Conservation (phyloP, 495 filamentous ascomycete genomes). For the Podospora appendiculata region DNA sequence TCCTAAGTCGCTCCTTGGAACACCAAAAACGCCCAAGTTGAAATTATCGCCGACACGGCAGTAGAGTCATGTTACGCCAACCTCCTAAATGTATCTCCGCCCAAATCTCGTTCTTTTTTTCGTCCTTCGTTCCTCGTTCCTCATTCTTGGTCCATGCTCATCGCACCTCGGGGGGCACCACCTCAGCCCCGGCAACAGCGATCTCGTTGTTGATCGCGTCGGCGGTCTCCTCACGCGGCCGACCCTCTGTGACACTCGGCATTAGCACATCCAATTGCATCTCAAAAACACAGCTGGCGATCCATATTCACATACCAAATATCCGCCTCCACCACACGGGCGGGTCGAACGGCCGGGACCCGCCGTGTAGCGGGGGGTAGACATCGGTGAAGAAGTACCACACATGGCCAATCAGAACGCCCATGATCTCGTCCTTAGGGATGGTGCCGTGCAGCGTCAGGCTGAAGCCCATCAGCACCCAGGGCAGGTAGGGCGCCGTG, state of each 20-base stretch:
- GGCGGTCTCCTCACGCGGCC: conserved; percentile 36
- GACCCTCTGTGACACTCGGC: conserved; percentile 22
- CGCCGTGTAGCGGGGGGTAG: conserved; percentile 82
- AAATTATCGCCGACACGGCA: too few species aligned
- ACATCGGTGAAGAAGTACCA: conserved; percentile 99
- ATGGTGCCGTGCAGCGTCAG: conserved; percentile 75
- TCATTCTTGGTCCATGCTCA: conserved; percentile 3
- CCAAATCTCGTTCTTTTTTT: too few species aligned
- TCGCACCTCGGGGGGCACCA: conserved; percentile 22
- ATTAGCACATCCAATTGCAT: conserved; percentile 1
- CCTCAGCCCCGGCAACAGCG: conserved; percentile 36
- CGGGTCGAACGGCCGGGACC: conserved; percentile 80
- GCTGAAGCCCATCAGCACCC: conserved; percentile 91
- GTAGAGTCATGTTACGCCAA: too few species aligned
- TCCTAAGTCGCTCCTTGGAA: too few species aligned
- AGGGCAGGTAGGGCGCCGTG: conserved; percentile 88
- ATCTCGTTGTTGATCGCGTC: conserved; percentile 45
- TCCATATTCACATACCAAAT: conserved; percentile 43
- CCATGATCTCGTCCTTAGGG: conserved; percentile 93
- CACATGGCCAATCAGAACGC: conserved; percentile 86
- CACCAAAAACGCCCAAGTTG: too few species aligned
- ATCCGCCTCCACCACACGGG: conserved; percentile 85
- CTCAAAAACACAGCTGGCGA: not conserved
- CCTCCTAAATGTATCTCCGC: too few species aligned
- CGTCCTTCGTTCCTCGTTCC: too few species aligned